These are phyloP conservation scores for Candida palmyrensis DNA, from an alignment of 805 yeast species.

Conservation along the genomic window DNA sequence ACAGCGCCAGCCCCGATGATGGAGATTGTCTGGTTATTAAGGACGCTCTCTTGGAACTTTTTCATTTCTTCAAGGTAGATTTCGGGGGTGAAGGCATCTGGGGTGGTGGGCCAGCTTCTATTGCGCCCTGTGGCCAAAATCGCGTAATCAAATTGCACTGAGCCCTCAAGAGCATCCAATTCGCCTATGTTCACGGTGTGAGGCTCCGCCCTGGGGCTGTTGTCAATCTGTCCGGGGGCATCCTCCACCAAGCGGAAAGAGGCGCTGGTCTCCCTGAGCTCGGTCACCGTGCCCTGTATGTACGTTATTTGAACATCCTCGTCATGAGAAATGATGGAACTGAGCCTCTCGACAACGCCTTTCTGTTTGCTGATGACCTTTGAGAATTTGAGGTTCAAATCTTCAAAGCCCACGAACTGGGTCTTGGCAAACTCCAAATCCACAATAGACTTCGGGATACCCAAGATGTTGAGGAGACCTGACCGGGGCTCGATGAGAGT, in stretches of 20 bases:
- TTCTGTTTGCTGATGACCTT: constrained; percentile 20
- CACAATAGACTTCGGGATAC: constrained; percentile 36
- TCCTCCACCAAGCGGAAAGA: constrained; percentile 14
- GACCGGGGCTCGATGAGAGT: constrained; percentile 37
- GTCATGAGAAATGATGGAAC: constrained; percentile 5
- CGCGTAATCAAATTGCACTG: constrained; percentile 40
- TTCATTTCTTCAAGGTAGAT: constrained; percentile 40
- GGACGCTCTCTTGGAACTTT: constrained; percentile 24
- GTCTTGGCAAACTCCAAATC: constrained; percentile 33
- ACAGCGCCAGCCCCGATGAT: constrained; percentile 45
- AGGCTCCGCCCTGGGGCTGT: neutral
- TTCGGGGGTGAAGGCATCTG: constrained; percentile 35
- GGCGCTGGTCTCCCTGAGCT: constrained; percentile 21
- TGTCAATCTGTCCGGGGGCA: constrained; percentile 3
- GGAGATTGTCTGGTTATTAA: constrained; percentile 28
- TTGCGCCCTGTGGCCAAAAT: constrained; percentile 47
- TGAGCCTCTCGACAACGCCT: constrained; percentile 12
- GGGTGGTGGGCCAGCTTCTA: constrained; percentile 52
- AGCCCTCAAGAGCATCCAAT: no score
- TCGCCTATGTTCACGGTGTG: no score
- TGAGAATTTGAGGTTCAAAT: constrained; percentile 25
- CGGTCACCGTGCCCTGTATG: constrained; percentile 29
- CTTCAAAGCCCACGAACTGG: constrained; percentile 28
- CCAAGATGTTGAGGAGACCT: constrained; percentile 35
- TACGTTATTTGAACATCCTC: constrained; percentile 18